Base-by-base conservation (phyloP, 805 yeast species). In the Candida palmyrensis region DNA sequence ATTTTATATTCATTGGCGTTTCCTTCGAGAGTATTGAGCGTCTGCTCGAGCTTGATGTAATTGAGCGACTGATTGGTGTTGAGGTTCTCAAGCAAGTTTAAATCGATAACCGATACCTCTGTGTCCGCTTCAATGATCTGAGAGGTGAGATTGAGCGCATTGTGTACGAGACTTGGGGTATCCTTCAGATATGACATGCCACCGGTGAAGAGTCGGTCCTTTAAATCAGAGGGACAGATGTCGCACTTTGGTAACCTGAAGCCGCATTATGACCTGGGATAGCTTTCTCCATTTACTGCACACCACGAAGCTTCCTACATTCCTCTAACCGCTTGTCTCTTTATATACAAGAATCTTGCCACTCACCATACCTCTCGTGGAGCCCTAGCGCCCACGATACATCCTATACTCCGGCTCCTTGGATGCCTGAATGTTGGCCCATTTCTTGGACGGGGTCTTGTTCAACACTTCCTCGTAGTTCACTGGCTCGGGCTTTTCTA, bases 371-470 rank as follows among this genome's bases (percentile, higher is more conserved):
- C n/a, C n/a, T n/a, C n/a, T n/a, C n/a, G n/a, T n/a, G n/a, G n/a
- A n/a, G n/a, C n/a, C 16, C 25, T 61, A 82, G 46, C 87, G 77
- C 17, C 84, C 79, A 51, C 81, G 64, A 59, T 66, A 83, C 56
- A 75, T 49, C 50, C 63, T 71, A 51, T 79, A 81, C 49, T 75
- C 26, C 7, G 79, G 66, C 23, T 55, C 53, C 44, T 69, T 70
- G 3, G 77, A 59, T 42, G 70, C 71, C 49, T 73, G 54, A 40
- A 71, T 55, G 49, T 79, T 80, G 31, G 70, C 53, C 62, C 71
- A 77, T 45, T 75, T 75, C 55, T 77, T 79, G 5, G 84, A 69
- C 18, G 97, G 95, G 33, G 69, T 68, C 36, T 62, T 59, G 38
- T 73, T 65, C 43, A 79, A 53, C 49, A 69, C 59, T 38, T 75